phyloP scores from a whole-genome alignment of 2,329 filamentous ascomycete species.

The Fusarium coffeatum region DNA sequence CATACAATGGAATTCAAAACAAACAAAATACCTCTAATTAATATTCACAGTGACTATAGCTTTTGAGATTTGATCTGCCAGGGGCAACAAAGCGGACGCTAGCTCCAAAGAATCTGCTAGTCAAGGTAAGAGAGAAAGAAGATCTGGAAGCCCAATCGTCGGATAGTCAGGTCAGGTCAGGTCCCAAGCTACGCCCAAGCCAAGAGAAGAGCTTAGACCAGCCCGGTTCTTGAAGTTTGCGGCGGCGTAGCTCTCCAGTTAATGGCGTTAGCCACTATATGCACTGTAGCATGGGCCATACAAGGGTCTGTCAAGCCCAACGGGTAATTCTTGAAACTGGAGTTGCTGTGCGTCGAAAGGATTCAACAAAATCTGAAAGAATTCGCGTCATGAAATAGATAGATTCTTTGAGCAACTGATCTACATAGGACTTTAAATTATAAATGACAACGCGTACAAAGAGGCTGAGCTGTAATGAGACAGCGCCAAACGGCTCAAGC shows the following conservation, averaged over 20 bases:
- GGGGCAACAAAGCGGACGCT: neutral
- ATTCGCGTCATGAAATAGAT: neutral
- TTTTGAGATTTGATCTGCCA: neutral
- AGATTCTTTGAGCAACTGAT: neutral
- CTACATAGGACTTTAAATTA: neutral
- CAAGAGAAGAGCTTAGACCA: constrained; percentile 33
- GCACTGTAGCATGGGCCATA: constrained; percentile 34
- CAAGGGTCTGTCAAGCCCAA: constrained; percentile 10
- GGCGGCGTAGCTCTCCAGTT: constrained; percentile 21
- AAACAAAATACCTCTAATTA: neutral
- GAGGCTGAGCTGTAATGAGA: constrained; percentile 16
- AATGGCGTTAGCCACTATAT: constrained; percentile 28
- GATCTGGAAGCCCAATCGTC: constrained; percentile 26
- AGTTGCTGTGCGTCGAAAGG: neutral
- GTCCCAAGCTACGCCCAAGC: constrained; percentile 30
- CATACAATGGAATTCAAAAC: neutral
- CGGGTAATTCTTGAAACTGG: neutral
- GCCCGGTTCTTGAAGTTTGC: constrained; percentile 8
- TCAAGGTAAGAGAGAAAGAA: constrained; percentile 15
- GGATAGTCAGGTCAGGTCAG: constrained; percentile 4
- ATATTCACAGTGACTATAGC: neutral
- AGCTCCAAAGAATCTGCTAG: neutral
- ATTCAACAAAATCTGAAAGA: neutral
- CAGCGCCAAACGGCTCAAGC: neutral
- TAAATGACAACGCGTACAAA: constrained; percentile 17